Evolutionary conservation across 139 green algal species (phyloP).

Genomic region (Medakamo hakoo): DNA sequence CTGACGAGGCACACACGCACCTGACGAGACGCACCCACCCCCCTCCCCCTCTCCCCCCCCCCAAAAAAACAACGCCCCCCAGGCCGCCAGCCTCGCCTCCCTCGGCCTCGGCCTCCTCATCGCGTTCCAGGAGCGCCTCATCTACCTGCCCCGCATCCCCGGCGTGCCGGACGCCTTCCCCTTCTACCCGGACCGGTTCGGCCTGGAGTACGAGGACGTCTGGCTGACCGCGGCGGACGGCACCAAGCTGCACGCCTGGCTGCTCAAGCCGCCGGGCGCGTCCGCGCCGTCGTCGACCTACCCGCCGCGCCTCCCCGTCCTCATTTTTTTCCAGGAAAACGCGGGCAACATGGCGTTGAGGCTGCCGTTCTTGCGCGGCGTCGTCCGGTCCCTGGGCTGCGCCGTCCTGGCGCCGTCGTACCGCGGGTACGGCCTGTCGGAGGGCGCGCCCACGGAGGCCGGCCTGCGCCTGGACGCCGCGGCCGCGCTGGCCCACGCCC

Average conservation of each 20-base stretch:
- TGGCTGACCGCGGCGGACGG: conserved; percentile 35
- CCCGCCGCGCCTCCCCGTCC: conserved; percentile 28
- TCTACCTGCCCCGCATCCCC: conserved; percentile 63
- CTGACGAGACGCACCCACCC: no score
- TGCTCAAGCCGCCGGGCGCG: conserved; percentile 27
- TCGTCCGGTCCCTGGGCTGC: conserved; percentile 31
- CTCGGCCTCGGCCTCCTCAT: not conserved
- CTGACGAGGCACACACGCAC: no score
- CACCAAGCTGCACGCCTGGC: conserved; percentile 58
- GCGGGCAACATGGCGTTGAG: conserved; percentile 75
- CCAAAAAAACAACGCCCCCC: no score
- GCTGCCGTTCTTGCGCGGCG: conserved; percentile 51
- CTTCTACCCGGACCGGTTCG: conserved; percentile 32
- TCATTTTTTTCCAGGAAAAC: conserved; percentile 80
- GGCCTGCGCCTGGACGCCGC: conserved; percentile 29
- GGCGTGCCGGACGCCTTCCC: conserved; percentile 39
- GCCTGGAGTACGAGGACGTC: conserved; percentile 47
- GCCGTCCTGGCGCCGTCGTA: conserved; percentile 56
- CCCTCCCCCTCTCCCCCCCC: no score
- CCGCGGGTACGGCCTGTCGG: conserved; percentile 59
- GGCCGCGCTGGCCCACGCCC: conserved; percentile 40
- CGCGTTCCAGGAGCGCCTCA: not conserved
- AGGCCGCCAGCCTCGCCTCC: not conserved
- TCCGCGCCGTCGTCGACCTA: conserved; percentile 17
- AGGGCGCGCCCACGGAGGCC: conserved; percentile 45